Base-by-base conservation (phyloP, 805 yeast genomes). In the Candida yuanshanica region DNA sequence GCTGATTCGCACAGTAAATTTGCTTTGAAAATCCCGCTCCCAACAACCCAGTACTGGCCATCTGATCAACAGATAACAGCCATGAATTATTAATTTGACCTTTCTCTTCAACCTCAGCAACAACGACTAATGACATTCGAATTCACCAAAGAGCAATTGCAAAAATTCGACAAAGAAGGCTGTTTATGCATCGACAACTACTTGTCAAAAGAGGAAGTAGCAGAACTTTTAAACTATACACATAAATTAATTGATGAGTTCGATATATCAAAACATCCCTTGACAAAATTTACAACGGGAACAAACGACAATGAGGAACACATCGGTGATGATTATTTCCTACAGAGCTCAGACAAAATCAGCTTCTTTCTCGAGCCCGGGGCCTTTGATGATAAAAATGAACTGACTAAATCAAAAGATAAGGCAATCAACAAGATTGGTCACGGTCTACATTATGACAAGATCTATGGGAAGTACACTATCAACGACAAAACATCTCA, bases 351-450 rank as follows among this genome's bases (percentile, higher is more conserved):
- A 0, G 84, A 84, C 51, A 83, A 83, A 46, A 67, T 85, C 5
- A 69, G 77, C 2, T 85, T 64, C 53, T 85, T 84, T 59, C 77
- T 84, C 46, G 95, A 84, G 50, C 76, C 76, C 3, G 85, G 75
- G 50, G 88, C 91, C 0, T 74, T 83, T 48, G 75, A 76, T 48
- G 56, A 50, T 10, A 43, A 61, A 2, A 83, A 84, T n/a, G 50
- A 71, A 18, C 64, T 83, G 46, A 59, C 58, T 20, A 73, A 65
- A 51, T 75, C 82, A 9, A 68, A 79, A 45, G 72, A 72, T 22
- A 62, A 59, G 45, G 74, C 90, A 1, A 69, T 85, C 54, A 85
- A 85, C 62, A 85, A 85, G 62, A 77, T 85, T 33, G 95, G 93
- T 5, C 95, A 85, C 54, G 87, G 85, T 1, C 58, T 85, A 13